Evolutionary conservation across 2,329 filamentous ascomycete genomes (phyloP), one percentile per base, ranked within the genome.

Genomic region (Fusarium anguioides): DNA sequence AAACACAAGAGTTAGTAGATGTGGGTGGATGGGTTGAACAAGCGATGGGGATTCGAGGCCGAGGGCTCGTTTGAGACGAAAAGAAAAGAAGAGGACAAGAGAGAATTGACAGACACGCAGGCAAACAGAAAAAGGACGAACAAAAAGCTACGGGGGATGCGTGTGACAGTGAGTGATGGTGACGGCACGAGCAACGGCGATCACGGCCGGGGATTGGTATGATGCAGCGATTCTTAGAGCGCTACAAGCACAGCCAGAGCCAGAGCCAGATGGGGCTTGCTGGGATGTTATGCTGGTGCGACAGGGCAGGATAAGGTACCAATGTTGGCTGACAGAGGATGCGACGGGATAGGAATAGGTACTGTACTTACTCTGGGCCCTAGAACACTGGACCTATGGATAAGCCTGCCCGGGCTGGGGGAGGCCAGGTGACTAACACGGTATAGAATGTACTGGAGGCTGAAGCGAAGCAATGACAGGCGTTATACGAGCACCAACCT

Each of bases 391-490:
- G n/a, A n/a, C 27, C 27, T 45, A 56, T 48, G 63, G 55, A 60
- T 52, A 55, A 49, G 46, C 46, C 33, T 49, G 33, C 21, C 26
- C 11, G 27, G 40, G 47, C 40, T 37, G 55, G 64, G 56, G 57
- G 63, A 61, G 55, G 59, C 58, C 60, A 71, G 71, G 73, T 75
- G 73, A 75, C 73, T 75, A 75, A 72, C 69, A 72, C 61, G 62
- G 47, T 35, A 57, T 44, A 45, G 15, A 26, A 29, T 21, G n/a
- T 26, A 53, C 50, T 27, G 29, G 33, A 27, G 29, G 29, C 17
- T 40, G 27, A 51, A 33, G 31, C 31, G 31, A 33, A 33, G 31
- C 15, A 14, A 44, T 44, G 46, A 64, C 21, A 61, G 53, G 53
- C 59, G 68, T 60, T 69, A 71, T 68, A 71, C 57, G 56, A 64